Evolutionary conservation across 2,329 filamentous ascomycete genomes (phyloP), one percentile per base, ranked within the genome.

Genomic region (Colletotrichum theobromicola): DNA sequence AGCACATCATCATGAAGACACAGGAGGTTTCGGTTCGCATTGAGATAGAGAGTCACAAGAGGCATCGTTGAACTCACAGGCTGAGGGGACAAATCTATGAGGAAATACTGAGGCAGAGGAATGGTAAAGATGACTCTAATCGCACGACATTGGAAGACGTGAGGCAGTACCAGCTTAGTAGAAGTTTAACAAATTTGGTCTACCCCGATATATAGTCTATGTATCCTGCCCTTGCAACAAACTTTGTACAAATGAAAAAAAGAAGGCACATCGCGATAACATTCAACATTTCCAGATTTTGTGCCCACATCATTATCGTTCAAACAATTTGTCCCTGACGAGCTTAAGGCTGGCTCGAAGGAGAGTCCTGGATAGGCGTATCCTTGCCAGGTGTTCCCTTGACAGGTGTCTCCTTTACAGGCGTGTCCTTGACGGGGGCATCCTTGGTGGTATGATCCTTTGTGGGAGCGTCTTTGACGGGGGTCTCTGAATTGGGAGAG

Each of bases 191-290:
- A n/a, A n/a, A 9, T 1, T 21, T 50, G 12, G 10, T 21, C n/a
- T 50, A 21, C 7, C 5, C 10, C 10, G 2, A 2, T 50, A 10
- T 5, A 50, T 21, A 1, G 10, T 50, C 10, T 50, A 50, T 7
- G 16, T 21, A 7, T 0, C 2, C 4, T 2, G 2, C 1, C 1
- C 4, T 4, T 1, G 10, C 5, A 1, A 10, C 42, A 1, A 13
- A 21, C 0, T 50, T 21, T 50, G n/a, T 50, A 50, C n/a, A 21
- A 21, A 50, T 50, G n/a, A 21, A 46, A 46, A 46, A 46, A 4
- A n/a, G 10, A 4, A 42, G 2, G 42, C 24, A n/a, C 2, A 0
- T 50, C 10, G 42, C 2, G 13, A 21, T 12, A 21, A 50, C 1
- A 50, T 0, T 21, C 0, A 18, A 21, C 0, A 1, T 50, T 50